Conservation (phyloP, 1,284 basidiomycete genomes). For the Testicularia cyperi region DNA sequence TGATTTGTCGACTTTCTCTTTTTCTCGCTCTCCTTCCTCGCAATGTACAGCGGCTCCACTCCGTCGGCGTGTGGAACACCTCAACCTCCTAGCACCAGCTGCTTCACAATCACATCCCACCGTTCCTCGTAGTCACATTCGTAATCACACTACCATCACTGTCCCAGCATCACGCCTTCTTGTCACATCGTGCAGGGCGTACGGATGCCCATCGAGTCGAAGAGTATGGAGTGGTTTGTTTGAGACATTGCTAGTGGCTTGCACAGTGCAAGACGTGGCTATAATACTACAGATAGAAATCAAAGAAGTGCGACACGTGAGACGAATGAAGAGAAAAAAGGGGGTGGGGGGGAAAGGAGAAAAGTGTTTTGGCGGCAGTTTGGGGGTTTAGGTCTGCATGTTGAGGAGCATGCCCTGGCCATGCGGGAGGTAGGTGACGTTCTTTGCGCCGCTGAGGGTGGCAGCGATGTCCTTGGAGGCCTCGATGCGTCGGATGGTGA, state of each 20-base stretch:
- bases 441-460: conserved; percentile 61
- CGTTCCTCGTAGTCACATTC: too few species aligned
- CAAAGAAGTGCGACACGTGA: too few species aligned
- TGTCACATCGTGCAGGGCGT: too few species aligned
- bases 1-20: neutral
- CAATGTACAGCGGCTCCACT: conserved; percentile 21
- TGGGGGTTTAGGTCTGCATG: conserved; percentile 39
- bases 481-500: conserved; percentile 94
- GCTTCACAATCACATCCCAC: neutral
- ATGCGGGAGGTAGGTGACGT: conserved; percentile 63
- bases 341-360: too few species aligned
- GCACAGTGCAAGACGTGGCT: too few species aligned
- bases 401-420: conserved; percentile 59
- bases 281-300: conserved; percentile 27
- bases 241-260: too few species aligned
- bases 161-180: too few species aligned
- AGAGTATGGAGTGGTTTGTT: too few species aligned
- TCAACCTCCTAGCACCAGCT: neutral
- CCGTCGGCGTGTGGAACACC: conserved; percentile 34
- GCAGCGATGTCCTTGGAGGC: conserved; percentile 88
- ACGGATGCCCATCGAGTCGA: too few species aligned
- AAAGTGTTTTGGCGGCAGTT: too few species aligned
- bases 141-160: too few species aligned
- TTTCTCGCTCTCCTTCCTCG: neutral
- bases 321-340: too few species aligned